Evolutionary conservation across 2,329 filamentous ascomycete species (phyloP).

Genomic region (Sporothrix schenckii): DNA sequence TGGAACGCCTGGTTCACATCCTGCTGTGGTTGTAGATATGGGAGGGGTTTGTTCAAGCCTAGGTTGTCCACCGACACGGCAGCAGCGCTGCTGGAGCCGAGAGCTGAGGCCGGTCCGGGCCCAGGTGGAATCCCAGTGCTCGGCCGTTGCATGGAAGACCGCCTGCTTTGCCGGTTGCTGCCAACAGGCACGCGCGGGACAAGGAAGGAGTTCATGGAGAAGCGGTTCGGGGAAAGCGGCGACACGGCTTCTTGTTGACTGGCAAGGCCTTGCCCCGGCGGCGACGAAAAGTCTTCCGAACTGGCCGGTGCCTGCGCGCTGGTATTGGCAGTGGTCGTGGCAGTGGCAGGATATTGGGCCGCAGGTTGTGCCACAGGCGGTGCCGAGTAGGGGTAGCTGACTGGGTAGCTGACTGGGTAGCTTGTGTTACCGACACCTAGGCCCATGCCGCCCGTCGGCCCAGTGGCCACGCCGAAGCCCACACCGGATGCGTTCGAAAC

Average conservation of each 20-base stretch:
- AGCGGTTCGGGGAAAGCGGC: constrained; percentile 43
- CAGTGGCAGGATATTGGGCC: neutral
- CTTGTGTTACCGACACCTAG: neutral
- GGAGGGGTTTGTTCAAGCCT: constrained; percentile 24
- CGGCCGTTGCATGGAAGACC: constrained; percentile 24
- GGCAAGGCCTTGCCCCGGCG: neutral
- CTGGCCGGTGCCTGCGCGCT: neutral
- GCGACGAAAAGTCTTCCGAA: neutral
- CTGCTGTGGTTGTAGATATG: constrained; percentile 34
- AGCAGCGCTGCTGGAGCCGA: neutral
- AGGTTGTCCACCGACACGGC: neutral
- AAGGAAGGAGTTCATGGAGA: constrained; percentile 49
- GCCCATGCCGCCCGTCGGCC: neutral
- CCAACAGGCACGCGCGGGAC: constrained; percentile 49
- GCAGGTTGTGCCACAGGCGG: neutral
- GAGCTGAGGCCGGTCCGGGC: neutral
- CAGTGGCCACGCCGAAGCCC: neutral
- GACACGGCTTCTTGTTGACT: neutral
- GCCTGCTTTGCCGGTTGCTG: constrained; percentile 38
- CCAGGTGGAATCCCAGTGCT: neutral
- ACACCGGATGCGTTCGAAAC: constrained; percentile 1
- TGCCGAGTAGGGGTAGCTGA: constrained; percentile 49
- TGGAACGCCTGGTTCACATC: constrained; percentile 35
- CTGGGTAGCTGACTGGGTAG: constrained; percentile 6
- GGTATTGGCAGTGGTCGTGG: neutral